Percentiles rank a stretch among this genome's conserved stretches.
These are phyloP conservation scores for Salvia hispanica DNA, from an alignment of 257 asterid genomes.

Conservation along the genomic window DNA sequence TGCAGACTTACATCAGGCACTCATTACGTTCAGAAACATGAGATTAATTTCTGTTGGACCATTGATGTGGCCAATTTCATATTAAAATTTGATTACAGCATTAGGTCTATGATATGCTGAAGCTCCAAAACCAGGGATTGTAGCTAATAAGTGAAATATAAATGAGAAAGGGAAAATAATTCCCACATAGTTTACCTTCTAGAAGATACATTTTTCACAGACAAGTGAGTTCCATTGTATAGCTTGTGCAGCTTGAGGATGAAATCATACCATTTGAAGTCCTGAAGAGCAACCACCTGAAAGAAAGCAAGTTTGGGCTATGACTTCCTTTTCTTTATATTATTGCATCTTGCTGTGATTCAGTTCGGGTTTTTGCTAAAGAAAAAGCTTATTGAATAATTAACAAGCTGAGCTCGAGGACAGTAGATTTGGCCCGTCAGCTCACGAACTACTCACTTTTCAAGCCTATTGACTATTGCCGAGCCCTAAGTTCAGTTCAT, in stretches of 20 bases:
- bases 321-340: background rate
- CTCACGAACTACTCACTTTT: background rate
- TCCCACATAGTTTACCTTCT: slow-evolving; percentile 54
- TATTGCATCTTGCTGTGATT: background rate
- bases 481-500: background rate
- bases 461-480: too few species aligned
- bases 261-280: slow-evolving; percentile 85
- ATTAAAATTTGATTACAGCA: background rate
- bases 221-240: slow-evolving; percentile 80
- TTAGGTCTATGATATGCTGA: slow-evolving; percentile 21
- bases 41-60: background rate
- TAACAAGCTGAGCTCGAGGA: background rate
- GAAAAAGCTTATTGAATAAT: background rate
- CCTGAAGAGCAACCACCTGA: slow-evolving; percentile 83
- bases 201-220: slow-evolving; percentile 73
- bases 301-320: slow-evolving; percentile 20
- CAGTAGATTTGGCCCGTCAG: background rate
- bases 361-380: background rate
- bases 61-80: slow-evolving; percentile 4
- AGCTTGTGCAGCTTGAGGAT: slow-evolving; percentile 74
- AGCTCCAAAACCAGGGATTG: slow-evolving; percentile 25
- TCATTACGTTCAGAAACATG: slow-evolving; percentile 5
- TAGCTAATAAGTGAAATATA: slow-evolving; percentile 21
- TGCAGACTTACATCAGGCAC: background rate
- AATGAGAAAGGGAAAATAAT: slow-evolving; percentile 21